These are phyloP conservation scores for Hypoxylon sp. DNA, from an alignment of 2,329 filamentous ascomycete species.

Conservation along the genomic window DNA sequence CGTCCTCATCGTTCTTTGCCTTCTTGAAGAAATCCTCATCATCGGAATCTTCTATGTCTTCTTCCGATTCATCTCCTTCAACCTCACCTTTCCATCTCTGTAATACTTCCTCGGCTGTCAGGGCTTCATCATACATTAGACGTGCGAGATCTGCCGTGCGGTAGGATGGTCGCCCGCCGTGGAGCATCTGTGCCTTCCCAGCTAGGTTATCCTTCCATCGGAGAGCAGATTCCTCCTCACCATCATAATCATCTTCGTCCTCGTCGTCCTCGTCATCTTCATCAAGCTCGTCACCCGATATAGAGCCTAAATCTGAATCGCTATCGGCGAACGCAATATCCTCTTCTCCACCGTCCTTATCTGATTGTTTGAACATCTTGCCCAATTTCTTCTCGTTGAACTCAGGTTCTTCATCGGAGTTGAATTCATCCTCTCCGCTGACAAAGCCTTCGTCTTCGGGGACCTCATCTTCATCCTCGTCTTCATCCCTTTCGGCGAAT, in stretches of 20 bases:
- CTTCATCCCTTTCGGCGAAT: constrained; percentile 73
- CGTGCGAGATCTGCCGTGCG: constrained; percentile 86
- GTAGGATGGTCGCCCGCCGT: constrained; percentile 79
- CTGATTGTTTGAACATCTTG: constrained; percentile 70
- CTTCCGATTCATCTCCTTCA: constrained; percentile 69
- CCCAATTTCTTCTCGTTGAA: constrained; percentile 73
- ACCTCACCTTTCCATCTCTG: constrained; percentile 83
- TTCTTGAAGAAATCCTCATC: constrained; percentile 78
- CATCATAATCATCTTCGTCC: constrained; percentile 63
- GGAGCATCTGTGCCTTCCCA: constrained; percentile 79
- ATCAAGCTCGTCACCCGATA: constrained; percentile 72
- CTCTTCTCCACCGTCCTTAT: constrained; percentile 70
- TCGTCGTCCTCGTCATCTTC: constrained; percentile 63
- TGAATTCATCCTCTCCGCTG: constrained; percentile 67
- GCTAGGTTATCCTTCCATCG: constrained; percentile 92
- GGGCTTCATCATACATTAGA: constrained; percentile 87
- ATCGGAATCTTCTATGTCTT: constrained; percentile 70
- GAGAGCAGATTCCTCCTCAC: constrained; percentile 79
- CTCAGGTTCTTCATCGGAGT: constrained; percentile 69
- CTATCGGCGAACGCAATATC: constrained; percentile 95
- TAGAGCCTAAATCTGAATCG: constrained; percentile 93
- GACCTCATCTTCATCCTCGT: constrained; percentile 69
- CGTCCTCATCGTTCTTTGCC: constrained; percentile 75
- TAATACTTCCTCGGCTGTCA: constrained; percentile 82
- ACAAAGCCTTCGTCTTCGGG: constrained; percentile 68